These are phyloP conservation scores for Asterophora lycoperdoides DNA, from an alignment of 768 basidiomycete species.

Conservation along the genomic window DNA sequence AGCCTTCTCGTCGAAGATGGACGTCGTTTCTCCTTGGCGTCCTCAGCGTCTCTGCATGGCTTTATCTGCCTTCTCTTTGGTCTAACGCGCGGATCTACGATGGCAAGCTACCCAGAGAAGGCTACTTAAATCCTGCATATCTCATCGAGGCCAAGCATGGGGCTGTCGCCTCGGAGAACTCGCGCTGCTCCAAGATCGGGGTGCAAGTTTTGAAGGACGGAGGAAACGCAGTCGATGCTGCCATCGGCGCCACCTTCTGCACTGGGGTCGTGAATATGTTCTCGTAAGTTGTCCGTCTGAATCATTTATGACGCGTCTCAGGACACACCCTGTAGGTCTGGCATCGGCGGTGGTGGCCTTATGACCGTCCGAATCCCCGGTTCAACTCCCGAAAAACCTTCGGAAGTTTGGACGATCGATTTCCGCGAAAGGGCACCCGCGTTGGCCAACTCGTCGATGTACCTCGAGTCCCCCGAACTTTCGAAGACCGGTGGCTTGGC, in stretches of 20 bases:
- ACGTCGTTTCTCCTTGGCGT: constrained; percentile 6
- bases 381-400: constrained; percentile 31
- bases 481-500: constrained; percentile 75
- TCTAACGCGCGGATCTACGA: not conserved
- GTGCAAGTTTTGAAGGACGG: constrained; percentile 72
- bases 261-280: constrained; percentile 86
- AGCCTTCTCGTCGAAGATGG: not conserved
- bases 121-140: constrained; percentile 39
- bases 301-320: not conserved
- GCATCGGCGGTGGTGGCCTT: constrained; percentile 86
- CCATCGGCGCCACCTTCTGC: constrained; percentile 76
- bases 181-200: constrained; percentile 81
- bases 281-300: constrained; percentile 49
- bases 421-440: constrained; percentile 87
- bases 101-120: not conserved
- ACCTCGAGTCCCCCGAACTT: constrained; percentile 40
- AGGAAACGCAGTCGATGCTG: constrained; percentile 90
- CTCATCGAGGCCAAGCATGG: constrained; percentile 61
- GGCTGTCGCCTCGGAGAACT: constrained; percentile 88
- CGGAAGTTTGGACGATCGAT: constrained; percentile 72
- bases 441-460: constrained; percentile 76
- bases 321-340: constrained; percentile 44
- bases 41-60: not conserved
- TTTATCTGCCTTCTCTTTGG: not conserved
- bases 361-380: constrained; percentile 80